These are phyloP conservation scores for Claviceps quebecensis DNA, from an alignment of 2,329 filamentous ascomycete species.

Conservation along the genomic window DNA sequence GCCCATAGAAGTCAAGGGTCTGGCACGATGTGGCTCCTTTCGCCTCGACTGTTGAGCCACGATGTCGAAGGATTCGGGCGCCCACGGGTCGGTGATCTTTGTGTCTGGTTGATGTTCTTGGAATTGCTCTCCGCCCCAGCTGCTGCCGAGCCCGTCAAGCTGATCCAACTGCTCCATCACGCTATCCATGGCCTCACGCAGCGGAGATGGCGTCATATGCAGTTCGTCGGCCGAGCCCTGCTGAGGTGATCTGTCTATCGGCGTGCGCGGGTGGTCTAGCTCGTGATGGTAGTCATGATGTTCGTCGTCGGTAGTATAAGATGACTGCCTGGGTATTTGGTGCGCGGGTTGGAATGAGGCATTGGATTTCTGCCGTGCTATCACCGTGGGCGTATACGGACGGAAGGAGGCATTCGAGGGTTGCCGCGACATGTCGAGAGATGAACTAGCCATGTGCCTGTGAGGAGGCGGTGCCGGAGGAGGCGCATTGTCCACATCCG, in stretches of 20 bases:
- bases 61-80: slow-evolving; percentile 69
- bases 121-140: slow-evolving; percentile 31
- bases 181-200: slow-evolving; percentile 93
- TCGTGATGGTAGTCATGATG: slow-evolving; percentile 10
- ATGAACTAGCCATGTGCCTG: slow-evolving; percentile 41
- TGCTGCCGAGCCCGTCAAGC: slow-evolving; percentile 43
- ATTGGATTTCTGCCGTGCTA: slow-evolving; percentile 22
- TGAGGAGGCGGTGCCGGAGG: slow-evolving; percentile 77
- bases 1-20: slow-evolving; percentile 61
- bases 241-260: slow-evolving; percentile 45
- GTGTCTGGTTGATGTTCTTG: slow-evolving; percentile 32
- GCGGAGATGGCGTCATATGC: slow-evolving; percentile 73
- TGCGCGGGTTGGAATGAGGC: slow-evolving; percentile 18
- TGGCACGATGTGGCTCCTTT: slow-evolving; percentile 13
- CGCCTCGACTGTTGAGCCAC: slow-evolving; percentile 20
- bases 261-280: slow-evolving; percentile 30
- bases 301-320: slow-evolving; percentile 27
- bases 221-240: slow-evolving; percentile 53
- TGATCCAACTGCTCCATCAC: slow-evolving; percentile 92
- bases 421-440: slow-evolving; percentile 14
- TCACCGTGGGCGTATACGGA: slow-evolving; percentile 12
- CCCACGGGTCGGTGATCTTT: slow-evolving; percentile 62
- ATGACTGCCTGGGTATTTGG: slow-evolving; percentile 23
- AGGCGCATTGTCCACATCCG: slow-evolving; percentile 46
- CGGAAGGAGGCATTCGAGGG: slow-evolving; percentile 25